Evolutionary conservation across 305 asterid species (phyloP), one percentile per base, ranked within the genome.

Genomic region (Rubia balearica): DNA sequence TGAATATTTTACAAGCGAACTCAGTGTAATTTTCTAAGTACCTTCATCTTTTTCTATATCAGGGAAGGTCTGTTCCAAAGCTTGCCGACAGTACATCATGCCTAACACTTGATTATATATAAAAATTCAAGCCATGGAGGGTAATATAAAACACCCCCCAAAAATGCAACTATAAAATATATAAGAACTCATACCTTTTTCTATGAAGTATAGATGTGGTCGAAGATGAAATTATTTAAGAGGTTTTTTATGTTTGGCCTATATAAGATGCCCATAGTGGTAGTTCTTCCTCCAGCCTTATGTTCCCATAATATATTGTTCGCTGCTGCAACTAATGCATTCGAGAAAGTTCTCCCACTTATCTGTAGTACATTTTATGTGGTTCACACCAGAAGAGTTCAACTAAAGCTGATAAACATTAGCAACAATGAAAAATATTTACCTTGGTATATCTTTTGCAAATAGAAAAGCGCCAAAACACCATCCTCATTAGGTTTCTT

Each of bases 41-140:
- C 99, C 99, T 87, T 94, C 98, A 70, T 91, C 96, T 63, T 84
- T 81, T 56, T 98, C 99, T 98, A 91, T 94, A 83, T 94, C 99
- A 73, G 91, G 98, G 79, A 94, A 94, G 56, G 98, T 92, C 82
- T 94, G 97, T 83, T 94, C 99, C 85, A 94, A 81, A 66, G 98
- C 98, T 85, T 94, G 99, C 61, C 98, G 92, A 76, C 91, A 89
- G 82, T 94, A 94, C 99, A 94, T 94, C 99, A 94, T 94, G 75
- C 99, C 99, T 57, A 98, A 93, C 70, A 91, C 99, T 94, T 68
- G 74, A 55, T 74, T 71, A 70, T 42, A 48, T 61, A 6, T 49
- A 61, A 14, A 24, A 53, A 16, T n/a, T 38, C 30, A 46, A 46
- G 24, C 14, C 3, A 19, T 14, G 46, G 40, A 10, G 33, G 61